Conservation (phyloP, 345 rosid genomes). For the Eucalyptus pumila region DNA sequence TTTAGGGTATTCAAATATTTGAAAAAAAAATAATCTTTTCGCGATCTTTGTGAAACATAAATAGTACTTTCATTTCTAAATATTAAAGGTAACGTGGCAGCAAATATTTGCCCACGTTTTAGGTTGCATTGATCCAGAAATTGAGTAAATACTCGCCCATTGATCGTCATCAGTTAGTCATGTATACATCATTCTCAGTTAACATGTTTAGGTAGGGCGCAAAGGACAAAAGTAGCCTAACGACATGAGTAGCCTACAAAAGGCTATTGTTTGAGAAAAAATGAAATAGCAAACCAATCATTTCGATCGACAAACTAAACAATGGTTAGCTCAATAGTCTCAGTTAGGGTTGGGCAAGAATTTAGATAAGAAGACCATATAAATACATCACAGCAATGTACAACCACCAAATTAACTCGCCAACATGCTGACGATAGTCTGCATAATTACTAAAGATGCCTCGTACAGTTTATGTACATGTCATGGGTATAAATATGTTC, state of each 20-base stretch:
- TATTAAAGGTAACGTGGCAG: not conserved
- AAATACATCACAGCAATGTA: not conserved
- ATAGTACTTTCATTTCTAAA: not conserved
- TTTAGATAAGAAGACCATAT: not conserved
- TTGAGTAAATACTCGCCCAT: not conserved
- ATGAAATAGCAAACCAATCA: not conserved
- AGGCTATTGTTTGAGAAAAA: not conserved
- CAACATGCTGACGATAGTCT: not conserved
- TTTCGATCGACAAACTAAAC: not conserved
- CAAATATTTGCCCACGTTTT: not conserved
- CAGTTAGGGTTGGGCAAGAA: not conserved
- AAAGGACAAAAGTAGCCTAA: not conserved
- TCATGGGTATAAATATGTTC: not conserved
- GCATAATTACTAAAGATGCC: not conserved
- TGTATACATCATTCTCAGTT: not conserved
- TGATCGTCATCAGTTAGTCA: not conserved
- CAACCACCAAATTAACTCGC: not conserved
- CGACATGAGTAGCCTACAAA: not conserved
- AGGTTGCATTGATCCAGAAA: not conserved
- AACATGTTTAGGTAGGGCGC: not conserved
- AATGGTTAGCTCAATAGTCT: not conserved
- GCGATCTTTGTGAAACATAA: fast-evolving
- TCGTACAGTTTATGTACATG: not conserved
- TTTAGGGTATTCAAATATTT: not conserved
- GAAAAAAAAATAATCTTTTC: not conserved